These are phyloP conservation scores for Boletus edulis DNA, from an alignment of 768 basidiomycete species.

Conservation along the genomic window DNA sequence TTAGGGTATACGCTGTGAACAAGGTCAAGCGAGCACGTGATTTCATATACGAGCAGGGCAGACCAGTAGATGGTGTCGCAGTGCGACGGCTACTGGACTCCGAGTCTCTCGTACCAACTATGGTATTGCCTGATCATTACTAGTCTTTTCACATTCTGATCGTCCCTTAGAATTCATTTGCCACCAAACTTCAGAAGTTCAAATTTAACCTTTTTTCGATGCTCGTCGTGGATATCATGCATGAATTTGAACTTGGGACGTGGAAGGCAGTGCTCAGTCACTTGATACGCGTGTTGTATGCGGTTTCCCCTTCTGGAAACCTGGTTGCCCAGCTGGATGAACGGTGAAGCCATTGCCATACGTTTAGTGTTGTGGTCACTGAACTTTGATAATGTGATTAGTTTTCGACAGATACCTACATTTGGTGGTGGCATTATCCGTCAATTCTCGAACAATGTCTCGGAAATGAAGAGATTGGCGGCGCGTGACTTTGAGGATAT, in stretches of 20 bases:
- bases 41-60: neutral
- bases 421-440: no score
- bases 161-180: slow-evolving; percentile 34
- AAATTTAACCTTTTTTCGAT: slow-evolving; percentile 25
- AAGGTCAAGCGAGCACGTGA: neutral
- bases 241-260: slow-evolving; percentile 24
- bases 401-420: slow-evolving; percentile 3
- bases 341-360: slow-evolving; percentile 8
- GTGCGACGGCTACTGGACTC: neutral
- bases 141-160: neutral
- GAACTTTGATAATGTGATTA: neutral
- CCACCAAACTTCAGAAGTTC: slow-evolving; percentile 8
- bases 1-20: neutral
- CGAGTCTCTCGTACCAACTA: neutral
- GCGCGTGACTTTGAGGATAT: no score
- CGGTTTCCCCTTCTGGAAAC: neutral
- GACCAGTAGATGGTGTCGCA: neutral
- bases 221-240: slow-evolving; percentile 31
- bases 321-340: slow-evolving; percentile 21
- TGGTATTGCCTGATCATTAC: neutral
- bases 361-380: neutral
- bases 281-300: slow-evolving; percentile 31
- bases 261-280: slow-evolving; percentile 38
- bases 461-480: no score
- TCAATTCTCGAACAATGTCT: no score